A percentile compares a stretch with the other conserved stretches of the same genome.
Evolutionary conservation across 129 eudicot species (phyloP).

Genomic region (Rutidosis leptorrhynchoides): DNA sequence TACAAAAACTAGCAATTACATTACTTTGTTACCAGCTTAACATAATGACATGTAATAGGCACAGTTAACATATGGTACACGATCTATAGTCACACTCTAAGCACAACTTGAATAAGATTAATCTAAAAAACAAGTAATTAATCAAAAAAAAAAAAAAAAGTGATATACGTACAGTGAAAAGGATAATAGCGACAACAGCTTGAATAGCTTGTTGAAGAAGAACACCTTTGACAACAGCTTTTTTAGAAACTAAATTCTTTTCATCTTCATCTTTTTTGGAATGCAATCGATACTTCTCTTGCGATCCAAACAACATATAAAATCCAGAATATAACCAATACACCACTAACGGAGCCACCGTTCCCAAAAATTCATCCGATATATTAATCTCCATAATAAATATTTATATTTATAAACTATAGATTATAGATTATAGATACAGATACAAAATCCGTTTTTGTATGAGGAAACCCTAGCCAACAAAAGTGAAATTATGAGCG

Average conservation of each 20-base stretch:
- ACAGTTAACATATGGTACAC: neutral
- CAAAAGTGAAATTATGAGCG: neutral
- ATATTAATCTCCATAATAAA: slow-evolving; percentile 44
- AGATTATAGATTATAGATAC: too few species aligned
- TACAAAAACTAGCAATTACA: neutral
- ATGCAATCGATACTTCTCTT: slow-evolving; percentile 68
- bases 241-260: slow-evolving; percentile 68
- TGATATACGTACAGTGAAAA: slow-evolving; percentile 52
- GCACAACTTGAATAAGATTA: neutral
- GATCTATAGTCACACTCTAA: slow-evolving; percentile 7
- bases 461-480: slow-evolving; percentile 23
- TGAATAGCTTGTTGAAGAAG: slow-evolving; percentile 75
- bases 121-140: neutral
- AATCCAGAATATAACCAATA: slow-evolving; percentile 82
- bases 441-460: neutral
- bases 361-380: slow-evolving; percentile 81
- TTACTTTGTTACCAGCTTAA: neutral
- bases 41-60: neutral
- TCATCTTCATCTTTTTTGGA: slow-evolving; percentile 63
- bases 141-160: neutral
- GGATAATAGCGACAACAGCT: slow-evolving; percentile 63
- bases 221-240: slow-evolving; percentile 64
- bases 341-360: slow-evolving; percentile 67
- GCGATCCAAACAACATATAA: slow-evolving; percentile 53
- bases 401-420: too few species aligned